phyloP scores from a whole-genome alignment of 352 stramenopile species.

The Globisporangium cederbergense region DNA sequence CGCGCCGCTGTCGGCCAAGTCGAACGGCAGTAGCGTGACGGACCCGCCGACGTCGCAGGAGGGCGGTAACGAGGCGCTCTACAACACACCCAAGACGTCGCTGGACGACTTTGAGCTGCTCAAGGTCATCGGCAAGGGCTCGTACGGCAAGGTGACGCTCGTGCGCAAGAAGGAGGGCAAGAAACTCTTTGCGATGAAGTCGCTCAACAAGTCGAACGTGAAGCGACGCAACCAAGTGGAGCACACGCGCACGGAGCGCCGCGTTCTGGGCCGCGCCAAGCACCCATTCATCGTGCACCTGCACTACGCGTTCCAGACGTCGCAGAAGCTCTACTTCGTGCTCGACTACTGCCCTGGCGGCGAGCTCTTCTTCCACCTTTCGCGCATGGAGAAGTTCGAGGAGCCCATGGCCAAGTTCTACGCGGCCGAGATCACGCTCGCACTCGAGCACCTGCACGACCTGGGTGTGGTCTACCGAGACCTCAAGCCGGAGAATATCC shows the following conservation, averaged over 20 bases:
- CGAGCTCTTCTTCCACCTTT: constrained; percentile 90
- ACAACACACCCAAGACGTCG: constrained; percentile 87
- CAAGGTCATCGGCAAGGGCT: constrained; percentile 91
- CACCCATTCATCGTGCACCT: constrained; percentile 91
- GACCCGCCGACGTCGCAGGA: constrained; percentile 16
- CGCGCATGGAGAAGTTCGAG: constrained; percentile 87
- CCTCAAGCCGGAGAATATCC: constrained; percentile 85
- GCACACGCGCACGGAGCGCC: constrained; percentile 78
- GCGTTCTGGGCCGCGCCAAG: constrained; percentile 84
- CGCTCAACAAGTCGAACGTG: constrained; percentile 89
- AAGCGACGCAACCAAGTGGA: constrained; percentile 85
- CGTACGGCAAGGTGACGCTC: constrained; percentile 90
- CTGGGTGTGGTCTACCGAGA: constrained; percentile 88
- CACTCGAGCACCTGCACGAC: constrained; percentile 87
- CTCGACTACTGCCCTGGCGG: constrained; percentile 90
- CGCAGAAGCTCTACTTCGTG: constrained; percentile 90
- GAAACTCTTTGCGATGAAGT: constrained; percentile 84
- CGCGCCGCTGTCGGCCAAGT: constrained; percentile 29
- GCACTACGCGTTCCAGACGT: constrained; percentile 90
- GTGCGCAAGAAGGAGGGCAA: constrained; percentile 82
- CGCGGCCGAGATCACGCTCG: constrained; percentile 88
- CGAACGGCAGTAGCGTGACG: constrained; percentile 1
- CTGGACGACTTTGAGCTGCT: constrained; percentile 92
- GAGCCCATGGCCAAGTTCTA: constrained; percentile 89
- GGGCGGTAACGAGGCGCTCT: constrained; percentile 50